Evolutionary conservation across 768 basidiomycete species (phyloP).

Genomic region (Psilocybe azurescens): DNA sequence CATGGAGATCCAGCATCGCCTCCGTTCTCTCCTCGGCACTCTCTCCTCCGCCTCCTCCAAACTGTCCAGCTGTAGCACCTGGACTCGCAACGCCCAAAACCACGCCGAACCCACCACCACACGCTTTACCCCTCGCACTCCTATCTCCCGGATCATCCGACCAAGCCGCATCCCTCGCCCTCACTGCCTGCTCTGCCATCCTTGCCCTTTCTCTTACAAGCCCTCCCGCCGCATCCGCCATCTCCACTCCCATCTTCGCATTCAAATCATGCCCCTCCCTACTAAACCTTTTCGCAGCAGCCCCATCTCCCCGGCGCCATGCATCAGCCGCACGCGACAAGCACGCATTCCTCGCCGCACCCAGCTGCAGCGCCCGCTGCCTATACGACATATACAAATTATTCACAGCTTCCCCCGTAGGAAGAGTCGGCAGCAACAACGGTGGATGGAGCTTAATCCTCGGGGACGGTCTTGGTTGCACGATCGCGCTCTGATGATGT

Average conservation of each 20-base stretch:
- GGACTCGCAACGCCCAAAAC: conserved; percentile 83
- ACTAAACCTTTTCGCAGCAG: conserved; percentile 93
- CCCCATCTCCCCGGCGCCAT: conserved; percentile 94
- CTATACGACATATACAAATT: conserved; percentile 90
- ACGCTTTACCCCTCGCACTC: conserved; percentile 69
- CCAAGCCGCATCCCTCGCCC: conserved; percentile 71
- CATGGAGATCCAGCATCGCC: conserved; percentile 87
- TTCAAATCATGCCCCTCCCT: conserved; percentile 95
- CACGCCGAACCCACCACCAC: conserved; percentile 86
- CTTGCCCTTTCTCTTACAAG: conserved; percentile 84
- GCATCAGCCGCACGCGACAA: conserved; percentile 95
- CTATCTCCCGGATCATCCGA: conserved; percentile 87
- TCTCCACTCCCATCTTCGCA: conserved; percentile 87
- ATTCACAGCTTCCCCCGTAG: conserved; percentile 83
- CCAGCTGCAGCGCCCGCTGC: conserved; percentile 86
- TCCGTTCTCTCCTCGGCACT: conserved; percentile 92
- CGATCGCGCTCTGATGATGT: conserved; percentile 69
- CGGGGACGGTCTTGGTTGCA: conserved; percentile 83
- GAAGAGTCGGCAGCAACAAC: conserved; percentile 83
- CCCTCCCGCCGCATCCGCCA: conserved; percentile 81
- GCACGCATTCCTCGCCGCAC: conserved; percentile 92
- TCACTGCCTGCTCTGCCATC: conserved; percentile 78
- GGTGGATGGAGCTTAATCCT: conserved; percentile 87
- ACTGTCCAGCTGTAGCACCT: not conserved
- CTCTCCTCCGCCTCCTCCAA: conserved; percentile 47